Percentiles rank a stretch among this genome's conserved stretches.
Conservation (phyloP, 176 grass and related monocot genomes). For the Carex kokanica region DNA sequence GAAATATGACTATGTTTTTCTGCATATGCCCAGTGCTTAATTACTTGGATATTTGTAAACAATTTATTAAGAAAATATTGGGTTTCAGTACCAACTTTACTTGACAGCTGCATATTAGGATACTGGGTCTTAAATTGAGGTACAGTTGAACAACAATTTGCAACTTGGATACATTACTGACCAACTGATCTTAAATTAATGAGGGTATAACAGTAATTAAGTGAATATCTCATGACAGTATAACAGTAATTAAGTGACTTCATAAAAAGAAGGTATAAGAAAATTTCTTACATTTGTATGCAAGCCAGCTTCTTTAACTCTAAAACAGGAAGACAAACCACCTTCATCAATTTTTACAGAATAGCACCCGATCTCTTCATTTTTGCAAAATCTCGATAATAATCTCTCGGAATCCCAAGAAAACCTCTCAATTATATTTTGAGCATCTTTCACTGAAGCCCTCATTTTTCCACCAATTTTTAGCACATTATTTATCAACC, state of each 20-base stretch:
- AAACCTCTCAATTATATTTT: conserved; percentile 50
- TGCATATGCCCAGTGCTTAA: conserved; percentile 30
- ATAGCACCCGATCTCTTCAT: conserved; percentile 51
- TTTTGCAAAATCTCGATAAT: conserved; percentile 42
- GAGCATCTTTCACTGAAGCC: conserved; percentile 67
- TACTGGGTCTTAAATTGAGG: background rate
- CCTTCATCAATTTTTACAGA: conserved; percentile 45
- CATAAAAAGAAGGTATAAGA: background rate
- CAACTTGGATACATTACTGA: background rate
- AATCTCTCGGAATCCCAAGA: conserved; percentile 46
- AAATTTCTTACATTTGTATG: conserved; percentile 56
- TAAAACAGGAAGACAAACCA: conserved; percentile 60
- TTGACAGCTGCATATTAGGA: no score
- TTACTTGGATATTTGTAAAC: background rate
- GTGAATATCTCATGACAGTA: background rate
- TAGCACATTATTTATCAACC: conserved; percentile 40
- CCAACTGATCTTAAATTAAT: background rate
- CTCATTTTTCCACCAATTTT: conserved; percentile 39
- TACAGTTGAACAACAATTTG: background rate
- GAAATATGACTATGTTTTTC: conserved; percentile 73
- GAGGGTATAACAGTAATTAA: no score
- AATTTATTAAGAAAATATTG: background rate
- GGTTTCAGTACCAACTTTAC: no score
- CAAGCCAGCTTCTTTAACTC: conserved; percentile 67
- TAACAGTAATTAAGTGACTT: background rate